Conservation (phyloP, 1,284 basidiomycete species). For the Cryptococcus sp. region DNA sequence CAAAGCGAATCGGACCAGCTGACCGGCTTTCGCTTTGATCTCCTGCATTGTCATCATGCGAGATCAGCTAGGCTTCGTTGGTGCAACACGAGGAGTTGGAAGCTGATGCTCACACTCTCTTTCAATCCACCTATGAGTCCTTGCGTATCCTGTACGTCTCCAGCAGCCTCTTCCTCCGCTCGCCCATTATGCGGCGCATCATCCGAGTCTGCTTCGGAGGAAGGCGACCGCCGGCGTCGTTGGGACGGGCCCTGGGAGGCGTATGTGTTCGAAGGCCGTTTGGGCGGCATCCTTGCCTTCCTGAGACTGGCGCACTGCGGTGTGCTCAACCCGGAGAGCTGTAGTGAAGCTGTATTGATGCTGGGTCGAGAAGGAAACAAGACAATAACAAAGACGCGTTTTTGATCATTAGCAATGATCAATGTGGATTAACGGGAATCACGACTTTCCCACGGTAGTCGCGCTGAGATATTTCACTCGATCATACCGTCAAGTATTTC, state of each 20-base stretch:
- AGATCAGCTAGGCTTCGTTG: not conserved
- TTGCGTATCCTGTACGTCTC: conserved; percentile 7
- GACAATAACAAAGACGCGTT: not conserved
- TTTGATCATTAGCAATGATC: not conserved
- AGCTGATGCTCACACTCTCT: conserved; percentile 13
- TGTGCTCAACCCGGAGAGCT: conserved; percentile 10
- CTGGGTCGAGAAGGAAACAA: not conserved
- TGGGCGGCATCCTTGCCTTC: conserved; percentile 6
- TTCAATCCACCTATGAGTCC: conserved; percentile 16
- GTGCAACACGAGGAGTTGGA: not conserved
- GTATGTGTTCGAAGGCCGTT: conserved; percentile 7
- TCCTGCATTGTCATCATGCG: conserved; percentile 23
- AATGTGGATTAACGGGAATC: not conserved
- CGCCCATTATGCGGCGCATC: conserved; percentile 13
- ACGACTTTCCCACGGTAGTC: not conserved
- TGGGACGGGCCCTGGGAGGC: conserved; percentile 14
- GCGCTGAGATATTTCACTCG: too few species aligned
- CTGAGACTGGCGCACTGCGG: too few species aligned
- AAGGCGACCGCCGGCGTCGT: conserved; percentile 6
- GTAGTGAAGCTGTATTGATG: conserved; percentile 15
- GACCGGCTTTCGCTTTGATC: conserved; percentile 30
- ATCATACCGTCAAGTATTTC: too few species aligned
- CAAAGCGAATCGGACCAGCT: conserved; percentile 45
- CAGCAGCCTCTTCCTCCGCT: conserved; percentile 8
- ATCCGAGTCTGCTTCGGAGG: conserved; percentile 6